A percentile compares a stretch with the other conserved stretches of the same genome.
phyloP scores from a whole-genome alignment of 2,329 filamentous ascomycete species.

The Pseudocercospora macadamiae region DNA sequence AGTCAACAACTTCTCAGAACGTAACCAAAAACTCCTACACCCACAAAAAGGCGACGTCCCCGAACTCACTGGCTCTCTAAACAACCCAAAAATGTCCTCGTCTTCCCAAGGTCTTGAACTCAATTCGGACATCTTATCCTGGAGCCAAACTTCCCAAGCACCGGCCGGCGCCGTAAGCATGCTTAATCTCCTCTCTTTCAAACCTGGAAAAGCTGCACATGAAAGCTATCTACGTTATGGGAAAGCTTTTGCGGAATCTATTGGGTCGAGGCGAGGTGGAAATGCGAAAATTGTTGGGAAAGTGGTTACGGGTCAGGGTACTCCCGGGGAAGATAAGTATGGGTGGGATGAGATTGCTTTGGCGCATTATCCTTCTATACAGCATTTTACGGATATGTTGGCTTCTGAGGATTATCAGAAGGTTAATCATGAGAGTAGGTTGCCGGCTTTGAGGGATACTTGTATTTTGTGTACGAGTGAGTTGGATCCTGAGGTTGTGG shows the following conservation, averaged over 20 bases:
- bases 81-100: slow-evolving; percentile 36
- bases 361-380: slow-evolving; percentile 66
- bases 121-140: slow-evolving; percentile 53
- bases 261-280: slow-evolving; percentile 58
- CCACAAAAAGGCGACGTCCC: slow-evolving; percentile 38
- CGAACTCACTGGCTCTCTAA: slow-evolving; percentile 39
- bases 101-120: slow-evolving; percentile 59
- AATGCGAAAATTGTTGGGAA: slow-evolving; percentile 65
- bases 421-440: slow-evolving; percentile 57
- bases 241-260: slow-evolving; percentile 52
- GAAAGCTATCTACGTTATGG: slow-evolving; percentile 62
- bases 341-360: slow-evolving; percentile 67
- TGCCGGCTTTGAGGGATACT: slow-evolving; percentile 46
- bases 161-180: slow-evolving; percentile 57
- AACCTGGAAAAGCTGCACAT: slow-evolving; percentile 50
- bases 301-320: slow-evolving; percentile 47
- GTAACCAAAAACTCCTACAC: slow-evolving; percentile 45
- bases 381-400: slow-evolving; percentile 65
- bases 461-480: slow-evolving; percentile 43
- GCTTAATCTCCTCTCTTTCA: slow-evolving; percentile 66
- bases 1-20: slow-evolving; percentile 43
- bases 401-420: slow-evolving; percentile 61
- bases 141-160: slow-evolving; percentile 49
- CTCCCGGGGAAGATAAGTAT: slow-evolving; percentile 28
- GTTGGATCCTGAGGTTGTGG: slow-evolving; percentile 33